Percentiles rank a stretch among this genome's conserved stretches.
Conservation (phyloP, 2,329 filamentous ascomycete genomes). For the Paracamarosporium sp. region DNA sequence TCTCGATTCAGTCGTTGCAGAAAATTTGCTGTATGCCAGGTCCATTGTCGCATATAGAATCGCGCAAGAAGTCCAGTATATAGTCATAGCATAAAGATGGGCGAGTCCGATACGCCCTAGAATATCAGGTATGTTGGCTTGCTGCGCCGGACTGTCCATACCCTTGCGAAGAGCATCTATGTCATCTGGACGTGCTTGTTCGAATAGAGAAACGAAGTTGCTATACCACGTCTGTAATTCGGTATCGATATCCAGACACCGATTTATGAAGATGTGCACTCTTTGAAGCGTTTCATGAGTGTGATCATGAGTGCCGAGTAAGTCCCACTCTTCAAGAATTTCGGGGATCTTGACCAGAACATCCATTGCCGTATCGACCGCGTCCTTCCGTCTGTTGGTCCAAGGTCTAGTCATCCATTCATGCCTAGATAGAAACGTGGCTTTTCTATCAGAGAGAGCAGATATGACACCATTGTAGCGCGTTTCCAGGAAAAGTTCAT, state of each 20-base stretch:
- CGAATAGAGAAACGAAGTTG: neutral
- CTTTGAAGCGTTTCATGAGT: neutral
- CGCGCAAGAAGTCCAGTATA: constrained; percentile 19
- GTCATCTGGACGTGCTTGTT: neutral
- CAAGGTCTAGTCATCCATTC: constrained; percentile 21
- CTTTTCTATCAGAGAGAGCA: constrained; percentile 11
- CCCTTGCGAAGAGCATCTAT: neutral
- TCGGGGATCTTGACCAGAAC: constrained; percentile 9
- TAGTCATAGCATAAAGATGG: constrained; percentile 10
- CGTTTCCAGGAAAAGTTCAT: constrained; percentile 16
- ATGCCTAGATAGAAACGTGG: constrained; percentile 10
- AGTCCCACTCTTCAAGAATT: constrained; percentile 16
- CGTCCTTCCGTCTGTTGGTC: constrained; percentile 6
- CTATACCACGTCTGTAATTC: constrained; percentile 13
- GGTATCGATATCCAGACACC: constrained; percentile 10
- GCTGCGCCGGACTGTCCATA: neutral
- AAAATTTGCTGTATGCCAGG: constrained; percentile 3
- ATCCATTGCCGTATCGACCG: constrained; percentile 15
- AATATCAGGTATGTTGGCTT: constrained; percentile 12
- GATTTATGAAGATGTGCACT: neutral
- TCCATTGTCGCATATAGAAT: constrained; percentile 10
- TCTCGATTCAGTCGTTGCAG: neutral
- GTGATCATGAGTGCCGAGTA: neutral
- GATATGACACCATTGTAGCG: constrained; percentile 14
- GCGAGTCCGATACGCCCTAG: constrained; percentile 3